These are phyloP conservation scores for Rauvolfia tetraphylla DNA, from an alignment of 257 asterid genomes.

Conservation along the genomic window DNA sequence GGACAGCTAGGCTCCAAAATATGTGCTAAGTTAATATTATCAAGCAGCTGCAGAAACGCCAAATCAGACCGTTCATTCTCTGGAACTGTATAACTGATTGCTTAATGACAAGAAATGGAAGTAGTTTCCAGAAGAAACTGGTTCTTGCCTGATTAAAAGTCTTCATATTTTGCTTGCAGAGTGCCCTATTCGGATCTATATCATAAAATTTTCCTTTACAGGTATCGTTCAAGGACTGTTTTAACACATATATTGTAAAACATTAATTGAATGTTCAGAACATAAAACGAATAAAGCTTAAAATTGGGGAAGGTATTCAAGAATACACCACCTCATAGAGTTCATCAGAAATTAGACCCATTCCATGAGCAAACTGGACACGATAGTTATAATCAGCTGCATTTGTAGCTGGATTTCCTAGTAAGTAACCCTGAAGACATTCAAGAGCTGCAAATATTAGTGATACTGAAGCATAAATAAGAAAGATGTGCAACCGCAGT, in stretches of 20 bases:
- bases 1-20: constrained; percentile 24
- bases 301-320: background rate
- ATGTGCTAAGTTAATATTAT: background rate
- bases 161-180: constrained; percentile 20
- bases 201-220: constrained; percentile 25
- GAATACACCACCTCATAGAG: constrained; percentile 22
- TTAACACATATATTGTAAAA: background rate
- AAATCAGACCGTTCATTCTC: no score
- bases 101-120: background rate
- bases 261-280: background rate
- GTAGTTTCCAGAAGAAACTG: background rate
- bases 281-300: background rate
- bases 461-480: background rate
- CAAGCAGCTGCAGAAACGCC: constrained; percentile 15
- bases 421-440: constrained; percentile 8
- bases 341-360: constrained; percentile 34
- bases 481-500: background rate
- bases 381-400: background rate
- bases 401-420: background rate
- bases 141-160: constrained; percentile 19
- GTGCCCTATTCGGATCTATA: constrained; percentile 19
- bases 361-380: constrained; percentile 26
- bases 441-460: background rate
- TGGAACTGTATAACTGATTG: background rate
- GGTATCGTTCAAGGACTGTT: constrained; percentile 19